Base-by-base conservation (phyloP, 140 eudicot genomes). In the Senecio squalidus region DNA sequence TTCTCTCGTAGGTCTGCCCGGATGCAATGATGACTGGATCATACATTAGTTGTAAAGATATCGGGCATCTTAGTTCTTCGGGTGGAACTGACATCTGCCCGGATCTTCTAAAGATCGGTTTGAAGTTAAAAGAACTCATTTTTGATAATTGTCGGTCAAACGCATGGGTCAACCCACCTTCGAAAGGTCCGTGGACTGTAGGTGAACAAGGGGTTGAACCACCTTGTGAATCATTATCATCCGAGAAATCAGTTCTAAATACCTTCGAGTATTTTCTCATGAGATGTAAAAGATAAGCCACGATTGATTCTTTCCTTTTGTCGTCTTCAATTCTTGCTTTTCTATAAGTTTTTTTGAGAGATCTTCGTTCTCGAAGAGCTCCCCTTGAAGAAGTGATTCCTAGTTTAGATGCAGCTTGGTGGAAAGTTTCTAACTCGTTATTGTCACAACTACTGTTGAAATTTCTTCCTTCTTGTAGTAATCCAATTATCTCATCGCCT, bases 141-240 rank as follows among this genome's bases (percentile, higher is more conserved):
- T 92, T 92, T 8, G 95, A 92, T 21, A 92, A 68, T 47, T 92
- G 98, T 3, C 94, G 64, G 48, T 92, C 96, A 65, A 92, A 86
- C 39, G 79, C 92, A 23, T 76, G 82, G 74, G 76, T 26, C 70
- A 52, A 26, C 76, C 79, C 68, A 50, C 58, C 78, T 61, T 85
- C 93, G 14, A 80, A 83, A 48, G 86, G 78, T 46, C 95, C 95
- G 28, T 69, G 78, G 50, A 92, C 80, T 5, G 95, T 87, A 26
- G 98, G 98, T 6, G 98, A 92, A 74, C 96, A 87, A 55, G 98
- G 98, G 22, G 96, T 85, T 25, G 98, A 92, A 25, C 98, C 95
- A 23, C 93, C 81, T 66, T 92, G 96, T 39, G 98, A 92, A 53
- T 92, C 98, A 26, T 82, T 89, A 68, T 92, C 99, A 57, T 92